Base-by-base conservation (phyloP, 352 stramenopile genomes). In the Pythium apleroticum region DNA sequence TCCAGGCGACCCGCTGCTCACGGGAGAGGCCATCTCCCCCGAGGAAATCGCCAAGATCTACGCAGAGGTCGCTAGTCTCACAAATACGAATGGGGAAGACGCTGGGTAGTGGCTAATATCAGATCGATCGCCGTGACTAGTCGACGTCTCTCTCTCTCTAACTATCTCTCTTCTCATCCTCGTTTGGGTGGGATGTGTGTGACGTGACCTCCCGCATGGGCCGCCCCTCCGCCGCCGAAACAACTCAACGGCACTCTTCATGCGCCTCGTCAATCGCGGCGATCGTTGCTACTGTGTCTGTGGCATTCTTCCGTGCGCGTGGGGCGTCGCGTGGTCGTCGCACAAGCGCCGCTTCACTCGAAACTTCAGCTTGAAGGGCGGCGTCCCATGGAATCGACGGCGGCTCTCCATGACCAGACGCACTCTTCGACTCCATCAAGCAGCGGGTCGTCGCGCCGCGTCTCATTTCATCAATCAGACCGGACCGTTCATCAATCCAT, bases 21-120 rank as follows among this genome's bases (percentile, higher is more conserved):
- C 66, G 39, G 75, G 77, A 0, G 73, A 83, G 24, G 72, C 69
- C n/a, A 57, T 83, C 50, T 81, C 72, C 7, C 68, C 67, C 1
- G 74, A 86, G 28, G 77, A 89, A 54, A 64, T 85, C 55, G 69
- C 71, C 28, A 75, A 55, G 24, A 66, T 86, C 52, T 77, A 83
- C 52, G 71, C 76, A 35, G 72, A 81, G 45, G 71, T 80, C 20
- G 54, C 62, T 30, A 68, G 54, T 24, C 22, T 67, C 7, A 67
- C 45, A 20, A 52, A 41, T 31, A 31, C 43, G 22, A 12, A 39
- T 3, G 22, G 19, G 52, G 43, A 27, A 20, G 46, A 22, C 4
- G 54, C 25, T 31, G 19, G 2, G 10, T 49, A 58, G 45, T n/a
- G 17, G 45, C 4, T 22, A 46, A 24, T 46, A 46, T 46, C 39